Percentiles rank a stretch among this genome's conserved stretches.
These are phyloP conservation scores for Pinus tabuliformis DNA, from an alignment of 75 land plant genomes.

Conservation along the genomic window DNA sequence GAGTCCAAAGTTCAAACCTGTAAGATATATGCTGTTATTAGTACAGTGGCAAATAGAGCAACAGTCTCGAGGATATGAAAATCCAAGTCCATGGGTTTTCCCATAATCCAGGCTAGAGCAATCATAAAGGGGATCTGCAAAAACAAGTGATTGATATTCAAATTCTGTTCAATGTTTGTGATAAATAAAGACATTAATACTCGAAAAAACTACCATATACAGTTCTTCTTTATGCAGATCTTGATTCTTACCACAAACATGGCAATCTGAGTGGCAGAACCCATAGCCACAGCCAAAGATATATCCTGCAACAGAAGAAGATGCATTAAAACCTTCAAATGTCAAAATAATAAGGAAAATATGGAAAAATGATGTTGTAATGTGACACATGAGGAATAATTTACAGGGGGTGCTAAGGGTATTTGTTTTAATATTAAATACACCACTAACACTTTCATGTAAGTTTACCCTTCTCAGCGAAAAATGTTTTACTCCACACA, in stretches of 20 bases:
- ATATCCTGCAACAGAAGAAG: slow-evolving; percentile 31
- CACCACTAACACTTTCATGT: too few species aligned
- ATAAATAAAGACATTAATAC: neutral
- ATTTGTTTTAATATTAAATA: too few species aligned
- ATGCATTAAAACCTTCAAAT: neutral
- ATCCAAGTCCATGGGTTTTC: slow-evolving; percentile 52
- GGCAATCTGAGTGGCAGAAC: slow-evolving; percentile 55
- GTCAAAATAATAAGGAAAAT: too few species aligned
- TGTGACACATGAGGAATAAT: too few species aligned
- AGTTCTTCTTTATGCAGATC: neutral
- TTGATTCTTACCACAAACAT: slow-evolving; percentile 48
- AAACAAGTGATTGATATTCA: neutral
- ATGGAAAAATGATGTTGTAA: too few species aligned
- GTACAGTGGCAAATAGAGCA: slow-evolving; percentile 33
- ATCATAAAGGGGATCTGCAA: slow-evolving; percentile 48
- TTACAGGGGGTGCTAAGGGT: too few species aligned
- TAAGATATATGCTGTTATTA: slow-evolving; percentile 45
- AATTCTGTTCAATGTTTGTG: neutral
- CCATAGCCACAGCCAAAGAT: slow-evolving; percentile 51
- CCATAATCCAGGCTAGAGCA: slow-evolving; percentile 47
- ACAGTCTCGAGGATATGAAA: slow-evolving; percentile 55
- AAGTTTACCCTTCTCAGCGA: too few species aligned
- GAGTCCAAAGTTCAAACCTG: too few species aligned
- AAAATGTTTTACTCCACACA: slow-evolving; percentile 5
- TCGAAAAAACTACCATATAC: too few species aligned